Percentiles rank a stretch among this genome's conserved stretches.
These are phyloP conservation scores for Tylopilus rubrobrunneus DNA, from an alignment of 768 basidiomycete genomes.

Conservation along the genomic window DNA sequence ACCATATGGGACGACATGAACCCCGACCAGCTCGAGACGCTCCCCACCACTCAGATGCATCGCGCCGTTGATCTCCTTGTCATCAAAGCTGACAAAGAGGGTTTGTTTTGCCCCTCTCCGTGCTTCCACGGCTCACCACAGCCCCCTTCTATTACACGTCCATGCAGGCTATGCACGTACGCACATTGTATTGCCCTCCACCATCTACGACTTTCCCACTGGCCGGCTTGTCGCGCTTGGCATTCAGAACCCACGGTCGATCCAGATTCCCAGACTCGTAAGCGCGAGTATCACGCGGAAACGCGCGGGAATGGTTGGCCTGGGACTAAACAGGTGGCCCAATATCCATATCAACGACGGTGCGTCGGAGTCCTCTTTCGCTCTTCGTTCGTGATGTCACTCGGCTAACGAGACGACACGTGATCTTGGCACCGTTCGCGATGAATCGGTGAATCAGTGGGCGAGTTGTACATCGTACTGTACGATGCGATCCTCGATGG, in stretches of 20 bases:
- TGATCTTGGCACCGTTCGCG: too few species aligned
- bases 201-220: constrained; percentile 54
- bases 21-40: constrained; percentile 31
- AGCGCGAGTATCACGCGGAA: constrained; percentile 41
- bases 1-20: constrained; percentile 48
- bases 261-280: constrained; percentile 50
- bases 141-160: too few species aligned
- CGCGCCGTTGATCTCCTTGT: constrained; percentile 48
- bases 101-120: neutral
- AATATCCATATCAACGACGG: constrained; percentile 53
- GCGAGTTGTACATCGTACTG: constrained; percentile 39
- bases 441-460: constrained; percentile 10
- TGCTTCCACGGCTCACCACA: too few species aligned
- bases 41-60: constrained; percentile 26
- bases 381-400: too few species aligned
- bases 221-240: constrained; percentile 41
- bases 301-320: constrained; percentile 52
- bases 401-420: too few species aligned
- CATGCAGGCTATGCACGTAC: constrained; percentile 4
- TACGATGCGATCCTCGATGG: constrained; percentile 33
- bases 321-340: constrained; percentile 57
- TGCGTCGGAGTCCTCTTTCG: neutral
- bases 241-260: constrained; percentile 46
- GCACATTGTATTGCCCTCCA: constrained; percentile 48
- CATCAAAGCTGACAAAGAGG: constrained; percentile 37